Conservation (phyloP, 202 grass and related monocot species). For the Cymbopogon flexuosus region DNA sequence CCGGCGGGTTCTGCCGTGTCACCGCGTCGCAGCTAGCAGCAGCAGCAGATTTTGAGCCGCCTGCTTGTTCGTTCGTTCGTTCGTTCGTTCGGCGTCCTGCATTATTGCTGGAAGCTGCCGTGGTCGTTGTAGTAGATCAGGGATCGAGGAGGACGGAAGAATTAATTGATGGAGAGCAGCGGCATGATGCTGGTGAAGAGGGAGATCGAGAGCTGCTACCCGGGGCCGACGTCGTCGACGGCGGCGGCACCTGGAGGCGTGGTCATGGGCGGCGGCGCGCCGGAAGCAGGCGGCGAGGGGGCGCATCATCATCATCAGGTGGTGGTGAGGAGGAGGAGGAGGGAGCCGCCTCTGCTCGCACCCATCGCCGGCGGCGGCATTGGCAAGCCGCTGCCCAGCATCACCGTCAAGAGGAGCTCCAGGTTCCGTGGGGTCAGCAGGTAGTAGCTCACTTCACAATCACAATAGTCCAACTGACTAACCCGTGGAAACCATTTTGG, state of each 20-base stretch:
- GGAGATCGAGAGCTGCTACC: constrained; percentile 38
- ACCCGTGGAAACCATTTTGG: no score
- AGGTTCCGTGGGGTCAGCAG: constrained; percentile 79
- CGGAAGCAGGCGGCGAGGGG: not conserved
- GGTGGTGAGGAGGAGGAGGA: constrained; percentile 39
- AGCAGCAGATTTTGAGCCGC: not conserved
- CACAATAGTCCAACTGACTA: no score
- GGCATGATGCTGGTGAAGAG: constrained; percentile 46
- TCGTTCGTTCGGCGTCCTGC: not conserved
- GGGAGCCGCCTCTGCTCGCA: constrained; percentile 28
- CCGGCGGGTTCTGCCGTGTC: constrained; percentile 23
- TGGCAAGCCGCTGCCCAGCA: constrained; percentile 34
- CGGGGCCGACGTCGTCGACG: not conserved
- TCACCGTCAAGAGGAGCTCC: constrained; percentile 84
- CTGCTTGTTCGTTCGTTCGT: not conserved
- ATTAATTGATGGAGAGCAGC: not conserved
- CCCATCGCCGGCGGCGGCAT: constrained; percentile 10
- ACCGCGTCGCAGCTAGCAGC: not conserved
- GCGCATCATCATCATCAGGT: not conserved
- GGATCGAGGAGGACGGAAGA: not conserved
- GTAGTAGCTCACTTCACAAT: constrained; percentile 25
- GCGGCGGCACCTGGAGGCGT: not conserved
- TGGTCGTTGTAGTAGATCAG: no score
- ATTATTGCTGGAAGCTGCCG: not conserved
- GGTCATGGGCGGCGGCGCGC: not conserved